Percentiles rank a stretch among this genome's conserved stretches.
phyloP scores from a whole-genome alignment of 2,329 filamentous ascomycete species.

The Leptosphaerulina australis region DNA sequence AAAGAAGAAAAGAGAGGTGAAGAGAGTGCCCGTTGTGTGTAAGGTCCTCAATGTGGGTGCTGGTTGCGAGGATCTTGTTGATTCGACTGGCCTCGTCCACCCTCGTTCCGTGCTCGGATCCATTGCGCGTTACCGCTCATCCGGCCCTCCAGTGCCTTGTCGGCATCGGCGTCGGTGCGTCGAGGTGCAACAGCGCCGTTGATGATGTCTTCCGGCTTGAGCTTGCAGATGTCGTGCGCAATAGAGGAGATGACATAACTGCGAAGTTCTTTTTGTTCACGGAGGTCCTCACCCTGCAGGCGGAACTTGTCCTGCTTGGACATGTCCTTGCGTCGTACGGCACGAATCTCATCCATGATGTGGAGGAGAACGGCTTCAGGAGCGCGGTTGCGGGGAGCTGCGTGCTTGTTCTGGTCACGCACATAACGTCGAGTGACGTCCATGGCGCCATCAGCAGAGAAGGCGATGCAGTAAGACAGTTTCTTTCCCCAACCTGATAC shows the following conservation, averaged over 20 bases:
- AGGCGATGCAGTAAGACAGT: conserved; percentile 96
- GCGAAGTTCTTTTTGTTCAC: conserved; percentile 76
- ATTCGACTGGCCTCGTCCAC: conserved; percentile 43
- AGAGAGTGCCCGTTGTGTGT: background rate
- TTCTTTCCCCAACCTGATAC: conserved; percentile 83
- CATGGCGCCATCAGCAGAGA: conserved; percentile 82
- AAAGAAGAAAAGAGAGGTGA: too few relatives aligned
- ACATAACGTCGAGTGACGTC: conserved; percentile 72
- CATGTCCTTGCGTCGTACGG: conserved; percentile 81
- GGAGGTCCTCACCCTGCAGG: conserved; percentile 78
- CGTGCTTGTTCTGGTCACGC: conserved; percentile 71
- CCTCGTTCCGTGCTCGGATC: conserved; percentile 46
- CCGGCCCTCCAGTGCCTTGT: conserved; percentile 56
- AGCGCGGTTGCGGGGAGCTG: conserved; percentile 76
- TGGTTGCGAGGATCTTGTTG: conserved; percentile 49
- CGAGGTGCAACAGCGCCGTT: conserved; percentile 31
- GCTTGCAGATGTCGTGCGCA: conserved; percentile 72
- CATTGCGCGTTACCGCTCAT: conserved; percentile 49
- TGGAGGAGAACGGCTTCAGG: conserved; percentile 90
- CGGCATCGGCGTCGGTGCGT: conserved; percentile 52
- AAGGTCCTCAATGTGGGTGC: conserved; percentile 42
- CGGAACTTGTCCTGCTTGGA: conserved; percentile 83
- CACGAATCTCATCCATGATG: conserved; percentile 89
- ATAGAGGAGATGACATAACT: conserved; percentile 76
- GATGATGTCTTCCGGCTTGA: conserved; percentile 60